Base-by-base conservation (phyloP, 306 rosid species). In the Cicer bijugum region DNA sequence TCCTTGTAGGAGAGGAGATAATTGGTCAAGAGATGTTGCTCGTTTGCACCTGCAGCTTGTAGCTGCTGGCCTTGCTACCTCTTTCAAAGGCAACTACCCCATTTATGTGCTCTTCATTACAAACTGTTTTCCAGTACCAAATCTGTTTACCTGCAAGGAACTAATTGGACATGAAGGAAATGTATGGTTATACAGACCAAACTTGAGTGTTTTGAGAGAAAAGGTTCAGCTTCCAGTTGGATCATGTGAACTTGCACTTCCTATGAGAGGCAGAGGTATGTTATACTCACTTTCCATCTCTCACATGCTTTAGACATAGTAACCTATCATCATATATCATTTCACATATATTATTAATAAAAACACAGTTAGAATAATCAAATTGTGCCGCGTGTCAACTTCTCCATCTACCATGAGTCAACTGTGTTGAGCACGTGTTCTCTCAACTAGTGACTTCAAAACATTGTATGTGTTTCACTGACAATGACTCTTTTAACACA, bases 21-120 rank as follows among this genome's bases (percentile, higher is more conserved):
- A 91, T 68, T 94, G 98, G 98, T 94, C 97, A 1, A 83, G 97
- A 78, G 98, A 94, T 63, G 89, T 94, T 59, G 98, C 89, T 53
- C 83, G 98, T 67, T 67, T 94, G 81, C 97, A 94, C 82, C 77
- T 94, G 64, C 97, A 91, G 83, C 92, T 94, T 62, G 96, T 92
- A 58, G 95, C 92, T 20, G 97, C 97, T 52, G 78, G 67, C 33
- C 92, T 94, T 53, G 96, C 95, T 51, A 85, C 92, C 59, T 84
- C 97, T 72, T 85, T 87, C 56, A 91, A 89, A 80, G 97, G 96
- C 19, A 80, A 80, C 71, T 82, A 88, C 75, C 86, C 90, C 0
- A 83, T 91, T 4, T 83, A 87, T 84, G 71, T 94, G 81, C 90
- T 94, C 72, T 88, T 94, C 52, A 76, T 91, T 35, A 82, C 91